Evolutionary conservation across 176 grass and related monocot genomes (phyloP).

Genomic region (Lolium multiflorum): DNA sequence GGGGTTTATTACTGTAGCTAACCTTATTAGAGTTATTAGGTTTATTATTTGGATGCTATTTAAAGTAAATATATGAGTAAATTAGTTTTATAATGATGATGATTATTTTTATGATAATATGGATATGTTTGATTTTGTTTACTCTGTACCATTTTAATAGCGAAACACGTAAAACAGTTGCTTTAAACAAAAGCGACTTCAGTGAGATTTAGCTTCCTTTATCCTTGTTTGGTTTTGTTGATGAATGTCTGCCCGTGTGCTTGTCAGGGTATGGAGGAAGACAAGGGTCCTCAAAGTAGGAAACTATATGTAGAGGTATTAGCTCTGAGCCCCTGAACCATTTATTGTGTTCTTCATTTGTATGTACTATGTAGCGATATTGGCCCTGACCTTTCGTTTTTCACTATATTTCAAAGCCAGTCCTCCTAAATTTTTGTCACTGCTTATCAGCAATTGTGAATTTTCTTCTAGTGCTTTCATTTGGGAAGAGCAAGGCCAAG

Average conservation of each 20-base stretch:
- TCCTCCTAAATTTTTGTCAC: background rate
- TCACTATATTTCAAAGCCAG: background rate
- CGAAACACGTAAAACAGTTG: slow-evolving; percentile 32
- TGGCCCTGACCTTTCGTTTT: background rate
- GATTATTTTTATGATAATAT: background rate
- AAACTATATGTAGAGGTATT: slow-evolving; percentile 97
- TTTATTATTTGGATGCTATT: slow-evolving; percentile 19
- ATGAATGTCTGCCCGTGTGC: slow-evolving; percentile 26
- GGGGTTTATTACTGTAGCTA: slow-evolving; percentile 12
- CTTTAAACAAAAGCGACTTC: slow-evolving; percentile 19
- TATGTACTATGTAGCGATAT: background rate
- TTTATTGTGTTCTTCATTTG: background rate
- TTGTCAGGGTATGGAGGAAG: slow-evolving; percentile 97
- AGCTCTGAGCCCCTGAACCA: slow-evolving; percentile 29
- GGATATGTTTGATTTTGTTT: slow-evolving; percentile 33
- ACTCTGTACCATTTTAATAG: background rate
- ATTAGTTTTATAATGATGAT: background rate
- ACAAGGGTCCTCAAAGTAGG: slow-evolving; percentile 97
- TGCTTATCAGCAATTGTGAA: background rate
- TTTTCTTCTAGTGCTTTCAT: slow-evolving; percentile 13
- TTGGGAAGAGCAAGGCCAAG: slow-evolving; percentile 8
- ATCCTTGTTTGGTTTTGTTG: slow-evolving; percentile 18
- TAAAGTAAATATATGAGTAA: background rate
- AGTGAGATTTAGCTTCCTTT: slow-evolving; percentile 22
- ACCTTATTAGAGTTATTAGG: slow-evolving; percentile 16